These are phyloP conservation scores for Strobilomyces echinocephalus DNA, from an alignment of 768 basidiomycete species.

Conservation along the genomic window DNA sequence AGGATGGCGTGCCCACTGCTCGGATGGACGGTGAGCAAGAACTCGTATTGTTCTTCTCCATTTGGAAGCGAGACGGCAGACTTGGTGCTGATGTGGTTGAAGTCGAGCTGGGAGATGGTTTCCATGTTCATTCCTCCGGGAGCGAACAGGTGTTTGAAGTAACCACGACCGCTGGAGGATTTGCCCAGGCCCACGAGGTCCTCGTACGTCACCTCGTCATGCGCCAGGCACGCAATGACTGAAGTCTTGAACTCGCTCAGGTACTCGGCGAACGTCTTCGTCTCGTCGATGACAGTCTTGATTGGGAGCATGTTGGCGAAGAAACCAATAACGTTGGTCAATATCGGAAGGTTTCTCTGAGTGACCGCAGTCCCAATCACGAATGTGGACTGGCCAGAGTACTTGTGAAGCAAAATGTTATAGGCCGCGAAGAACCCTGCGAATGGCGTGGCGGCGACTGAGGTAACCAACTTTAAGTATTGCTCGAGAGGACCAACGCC, in stretches of 20 bases:
- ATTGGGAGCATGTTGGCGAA: slow-evolving; percentile 30
- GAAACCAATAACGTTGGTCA: slow-evolving; percentile 27
- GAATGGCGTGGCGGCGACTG: slow-evolving; percentile 20
- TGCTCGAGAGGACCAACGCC: slow-evolving; percentile 15
- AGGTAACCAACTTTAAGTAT: slow-evolving; percentile 19
- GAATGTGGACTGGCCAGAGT: slow-evolving; percentile 28
- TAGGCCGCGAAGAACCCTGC: slow-evolving; percentile 31
- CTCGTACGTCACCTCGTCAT: slow-evolving; percentile 30
- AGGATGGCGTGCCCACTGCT: slow-evolving; percentile 23
- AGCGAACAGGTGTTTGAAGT: slow-evolving; percentile 31
- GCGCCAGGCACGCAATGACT: slow-evolving; percentile 19
- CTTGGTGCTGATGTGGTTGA: slow-evolving; percentile 13
- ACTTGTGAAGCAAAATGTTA: slow-evolving; percentile 32
- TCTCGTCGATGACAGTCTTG: slow-evolving; percentile 25
- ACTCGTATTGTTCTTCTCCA: slow-evolving; percentile 24
- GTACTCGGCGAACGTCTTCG: slow-evolving; percentile 23
- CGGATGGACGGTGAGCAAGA: slow-evolving; percentile 24
- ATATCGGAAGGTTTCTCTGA: slow-evolving; percentile 27
- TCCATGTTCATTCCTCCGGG: slow-evolving; percentile 28
- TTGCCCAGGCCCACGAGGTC: slow-evolving; percentile 27
- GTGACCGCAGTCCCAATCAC: slow-evolving; percentile 29
- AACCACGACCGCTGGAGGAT: slow-evolving; percentile 23
- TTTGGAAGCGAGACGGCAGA: slow-evolving; percentile 23
- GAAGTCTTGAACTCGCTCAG: slow-evolving; percentile 20
- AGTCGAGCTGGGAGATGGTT: slow-evolving; percentile 20